Base-by-base conservation (phyloP, 768 basidiomycete species). In the Termitomyces sp. region DNA sequence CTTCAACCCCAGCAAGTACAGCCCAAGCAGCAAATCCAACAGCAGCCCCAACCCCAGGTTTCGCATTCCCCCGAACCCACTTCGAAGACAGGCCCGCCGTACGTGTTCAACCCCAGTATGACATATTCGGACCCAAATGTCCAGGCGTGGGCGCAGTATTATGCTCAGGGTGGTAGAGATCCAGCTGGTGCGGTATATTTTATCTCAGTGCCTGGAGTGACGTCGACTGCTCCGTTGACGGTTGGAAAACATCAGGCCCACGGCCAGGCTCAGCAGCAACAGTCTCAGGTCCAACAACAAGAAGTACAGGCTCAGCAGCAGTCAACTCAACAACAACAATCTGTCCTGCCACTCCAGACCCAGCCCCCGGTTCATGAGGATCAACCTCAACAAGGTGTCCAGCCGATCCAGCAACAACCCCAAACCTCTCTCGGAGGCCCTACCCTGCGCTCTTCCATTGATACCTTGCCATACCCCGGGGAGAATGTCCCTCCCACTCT, bases 141-240 rank as follows among this genome's bases (percentile, higher is more conserved):
- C 25, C 91, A 93, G 69, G 89, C 89, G 0, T 94, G 92, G 92
- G 92, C 90, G 6, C 83, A 86, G 65, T 94, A 94, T 72, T 94
- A 94, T 69, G 86, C 87, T 0, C 84, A 87, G 61, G 92, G 92
- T 31, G 92, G 92, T 4, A 83, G 73, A 50, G 92, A 93, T 61
- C 71, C 79, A 0, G 85, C 88, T 5, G 92, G 92, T 9, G 77
- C 87, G 8, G 88, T 93, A 43, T 94, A 94, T 74, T 94, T 94
- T 67, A 73, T 88, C 53, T 86, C 84, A 2, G 85, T 93, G 1
- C 91, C 91, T 7, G 91, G 90, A 2, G 79, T 93, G 48, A 87
- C 83, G 66, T 85, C 84, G 29, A 65, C 68, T 1, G 49, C 70
- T 49, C 42, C 69, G 32, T 60, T 14, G 36, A 32, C 58, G 64